phyloP scores from a whole-genome alignment of 768 basidiomycete species.

The Lactarius indigo region DNA sequence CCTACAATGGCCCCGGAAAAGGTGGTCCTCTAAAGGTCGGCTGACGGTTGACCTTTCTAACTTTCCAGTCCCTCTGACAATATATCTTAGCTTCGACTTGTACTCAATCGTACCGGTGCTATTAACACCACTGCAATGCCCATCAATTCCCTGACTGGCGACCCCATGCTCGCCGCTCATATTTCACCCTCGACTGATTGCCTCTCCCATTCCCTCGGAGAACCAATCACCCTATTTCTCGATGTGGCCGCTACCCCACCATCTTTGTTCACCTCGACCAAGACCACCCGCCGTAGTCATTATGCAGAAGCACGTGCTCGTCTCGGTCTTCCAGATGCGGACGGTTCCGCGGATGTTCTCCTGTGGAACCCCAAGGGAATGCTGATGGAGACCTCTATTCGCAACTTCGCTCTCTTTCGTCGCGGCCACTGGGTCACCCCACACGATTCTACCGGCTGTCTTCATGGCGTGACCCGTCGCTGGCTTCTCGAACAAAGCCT shows the following conservation, averaged over 20 bases:
- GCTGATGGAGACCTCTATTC: constrained; percentile 65
- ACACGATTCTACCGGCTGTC: constrained; percentile 54
- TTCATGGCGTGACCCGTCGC: constrained; percentile 66
- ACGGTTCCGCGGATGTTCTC: constrained; percentile 50
- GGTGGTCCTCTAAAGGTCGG: constrained; percentile 24
- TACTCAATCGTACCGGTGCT: constrained; percentile 19
- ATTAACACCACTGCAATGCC: constrained; percentile 15
- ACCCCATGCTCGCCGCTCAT: constrained; percentile 19
- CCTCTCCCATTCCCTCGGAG: constrained; percentile 27
- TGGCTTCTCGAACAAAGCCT: constrained; percentile 61
- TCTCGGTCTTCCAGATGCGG: constrained; percentile 35
- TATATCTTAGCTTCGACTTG: constrained; percentile 48
- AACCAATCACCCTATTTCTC: constrained; percentile 46
- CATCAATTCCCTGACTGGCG: constrained; percentile 30
- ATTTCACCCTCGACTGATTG: constrained; percentile 38
- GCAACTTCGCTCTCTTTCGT: constrained; percentile 68
- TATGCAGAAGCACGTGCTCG: constrained; percentile 67
- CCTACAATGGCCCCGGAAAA: constrained; percentile 3
- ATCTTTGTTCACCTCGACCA: constrained; percentile 60
- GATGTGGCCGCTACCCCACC: constrained; percentile 53
- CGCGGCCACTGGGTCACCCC: constrained; percentile 64
- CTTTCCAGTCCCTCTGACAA: background rate
- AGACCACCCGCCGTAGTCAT: constrained; percentile 59
- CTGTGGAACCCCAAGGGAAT: constrained; percentile 50
- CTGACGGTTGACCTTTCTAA: background rate